phyloP scores from a whole-genome alignment of 257 asterid species.

The Cordia subcordata region DNA sequence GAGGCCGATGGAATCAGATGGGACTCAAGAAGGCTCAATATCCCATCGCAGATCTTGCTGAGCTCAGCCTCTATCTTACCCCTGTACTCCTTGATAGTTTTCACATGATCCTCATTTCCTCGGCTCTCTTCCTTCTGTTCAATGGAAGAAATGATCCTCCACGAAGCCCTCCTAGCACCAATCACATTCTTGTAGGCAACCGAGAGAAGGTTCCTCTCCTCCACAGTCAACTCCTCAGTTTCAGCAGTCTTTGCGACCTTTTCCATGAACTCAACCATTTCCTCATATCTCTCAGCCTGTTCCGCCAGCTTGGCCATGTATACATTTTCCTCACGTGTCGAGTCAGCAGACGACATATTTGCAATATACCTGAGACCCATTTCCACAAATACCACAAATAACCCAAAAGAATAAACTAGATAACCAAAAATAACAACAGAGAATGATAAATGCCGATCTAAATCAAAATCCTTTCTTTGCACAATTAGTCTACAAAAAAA shows the following conservation, averaged over 20 bases:
- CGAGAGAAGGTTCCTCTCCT: conserved; percentile 64
- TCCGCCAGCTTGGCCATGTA: conserved; percentile 67
- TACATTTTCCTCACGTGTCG: conserved; percentile 50
- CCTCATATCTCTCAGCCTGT: conserved; percentile 68
- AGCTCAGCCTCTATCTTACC: conserved; percentile 64
- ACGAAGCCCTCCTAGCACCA: conserved; percentile 70
- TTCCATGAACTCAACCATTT: conserved; percentile 72
- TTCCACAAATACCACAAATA: too few relatives aligned
- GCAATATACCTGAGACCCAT: not conserved
- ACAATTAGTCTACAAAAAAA: too few relatives aligned
- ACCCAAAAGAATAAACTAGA: too few relatives aligned
- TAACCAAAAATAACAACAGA: too few relatives aligned
- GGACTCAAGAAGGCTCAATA: conserved; percentile 54
- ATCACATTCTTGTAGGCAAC: conserved; percentile 66
- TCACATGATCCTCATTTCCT: conserved; percentile 60
- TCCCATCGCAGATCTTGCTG: conserved; percentile 65
- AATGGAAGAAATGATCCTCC: conserved; percentile 70
- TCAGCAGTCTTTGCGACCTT: conserved; percentile 52
- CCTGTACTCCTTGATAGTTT: conserved; percentile 46
- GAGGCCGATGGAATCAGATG: conserved; percentile 54
- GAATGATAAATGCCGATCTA: not conserved
- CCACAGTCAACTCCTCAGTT: conserved; percentile 50
- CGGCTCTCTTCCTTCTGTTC: conserved; percentile 72
- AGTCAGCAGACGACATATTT: conserved; percentile 10
- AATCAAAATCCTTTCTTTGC: too few relatives aligned